These are phyloP conservation scores for Lecanosticta acicola DNA, from an alignment of 2,329 filamentous ascomycete genomes.

Conservation along the genomic window DNA sequence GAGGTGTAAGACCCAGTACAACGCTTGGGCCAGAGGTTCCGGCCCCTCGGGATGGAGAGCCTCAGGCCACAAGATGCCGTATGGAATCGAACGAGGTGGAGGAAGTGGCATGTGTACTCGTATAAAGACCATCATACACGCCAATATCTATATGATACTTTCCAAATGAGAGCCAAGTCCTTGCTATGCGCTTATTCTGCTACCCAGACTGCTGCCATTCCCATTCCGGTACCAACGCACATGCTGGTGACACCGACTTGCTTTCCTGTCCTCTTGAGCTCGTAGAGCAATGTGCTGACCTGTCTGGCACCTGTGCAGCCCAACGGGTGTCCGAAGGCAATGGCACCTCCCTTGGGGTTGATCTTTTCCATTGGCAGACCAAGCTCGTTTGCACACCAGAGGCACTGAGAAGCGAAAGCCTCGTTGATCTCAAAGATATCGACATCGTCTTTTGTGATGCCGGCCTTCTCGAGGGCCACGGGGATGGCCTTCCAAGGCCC, in stretches of 20 bases:
- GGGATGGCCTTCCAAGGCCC: conserved; percentile 93
- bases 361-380: conserved; percentile 78
- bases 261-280: conserved; percentile 76
- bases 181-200: conserved; percentile 59
- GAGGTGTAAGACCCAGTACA: too few relatives aligned
- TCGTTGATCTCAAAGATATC: conserved; percentile 99
- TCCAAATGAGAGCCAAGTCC: not conserved
- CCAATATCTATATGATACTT: not conserved
- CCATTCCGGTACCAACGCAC: conserved; percentile 97
- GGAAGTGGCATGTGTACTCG: not conserved
- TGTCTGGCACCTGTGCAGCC: conserved; percentile 92
- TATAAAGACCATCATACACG: not conserved
- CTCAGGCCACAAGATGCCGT: too few relatives aligned
- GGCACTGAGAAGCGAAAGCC: conserved; percentile 90
- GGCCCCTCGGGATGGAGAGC: too few relatives aligned
- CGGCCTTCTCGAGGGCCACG: conserved; percentile 80
- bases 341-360: conserved; percentile 94
- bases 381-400: conserved; percentile 89
- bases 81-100: too few relatives aligned
- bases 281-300: conserved; percentile 84
- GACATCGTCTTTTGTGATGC: conserved; percentile 80
- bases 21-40: too few relatives aligned
- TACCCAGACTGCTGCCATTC: conserved; percentile 95
- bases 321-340: conserved; percentile 87
- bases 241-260: conserved; percentile 89